Percentiles rank a stretch among this genome's conserved stretches.
These are phyloP conservation scores for Polygonum aviculare DNA, from an alignment of 148 eudicot species.

Conservation along the genomic window DNA sequence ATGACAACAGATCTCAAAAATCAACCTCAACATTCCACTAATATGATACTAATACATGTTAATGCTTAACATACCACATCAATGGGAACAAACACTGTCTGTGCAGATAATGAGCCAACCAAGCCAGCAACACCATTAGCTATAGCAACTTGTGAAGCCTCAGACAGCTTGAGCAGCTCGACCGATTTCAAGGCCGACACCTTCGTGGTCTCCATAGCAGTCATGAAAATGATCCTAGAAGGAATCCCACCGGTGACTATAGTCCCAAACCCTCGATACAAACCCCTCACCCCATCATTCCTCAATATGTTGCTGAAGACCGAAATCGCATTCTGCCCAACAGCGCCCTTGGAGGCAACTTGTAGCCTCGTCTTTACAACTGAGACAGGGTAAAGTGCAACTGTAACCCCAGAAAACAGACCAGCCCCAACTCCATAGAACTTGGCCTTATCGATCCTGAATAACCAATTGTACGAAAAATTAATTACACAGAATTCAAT, in stretches of 20 bases:
- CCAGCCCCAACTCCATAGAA: conserved; percentile 97
- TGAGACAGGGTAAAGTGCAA: conserved; percentile 86
- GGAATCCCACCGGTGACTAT: conserved; percentile 89
- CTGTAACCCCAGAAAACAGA: conserved; percentile 77
- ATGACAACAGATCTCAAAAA: not conserved
- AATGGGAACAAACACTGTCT: conserved; percentile 88
- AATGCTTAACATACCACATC: conserved; percentile 60
- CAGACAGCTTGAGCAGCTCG: conserved; percentile 74
- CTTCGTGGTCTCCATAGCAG: conserved; percentile 90
- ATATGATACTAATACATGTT: not conserved
- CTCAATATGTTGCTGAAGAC: conserved; percentile 58
- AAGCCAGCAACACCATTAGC: conserved; percentile 96
- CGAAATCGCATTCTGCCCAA: conserved; percentile 61
- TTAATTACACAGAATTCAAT: not conserved
- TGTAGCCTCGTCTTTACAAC: conserved; percentile 87
- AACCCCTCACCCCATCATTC: conserved; percentile 81
- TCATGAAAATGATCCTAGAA: conserved; percentile 77
- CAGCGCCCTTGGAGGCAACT: conserved; percentile 65
- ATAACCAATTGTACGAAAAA: conserved; percentile 6
- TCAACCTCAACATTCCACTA: not conserved
- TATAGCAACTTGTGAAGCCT: conserved; percentile 79
- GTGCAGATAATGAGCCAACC: conserved; percentile 72
- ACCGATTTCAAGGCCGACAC: conserved; percentile 59
- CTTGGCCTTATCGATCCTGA: conserved; percentile 94
- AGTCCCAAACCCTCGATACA: conserved; percentile 94